Percentiles rank a stretch among this genome's conserved stretches.
Conservation (phyloP, 345 rosid species). For the Brassica carinata region DNA sequence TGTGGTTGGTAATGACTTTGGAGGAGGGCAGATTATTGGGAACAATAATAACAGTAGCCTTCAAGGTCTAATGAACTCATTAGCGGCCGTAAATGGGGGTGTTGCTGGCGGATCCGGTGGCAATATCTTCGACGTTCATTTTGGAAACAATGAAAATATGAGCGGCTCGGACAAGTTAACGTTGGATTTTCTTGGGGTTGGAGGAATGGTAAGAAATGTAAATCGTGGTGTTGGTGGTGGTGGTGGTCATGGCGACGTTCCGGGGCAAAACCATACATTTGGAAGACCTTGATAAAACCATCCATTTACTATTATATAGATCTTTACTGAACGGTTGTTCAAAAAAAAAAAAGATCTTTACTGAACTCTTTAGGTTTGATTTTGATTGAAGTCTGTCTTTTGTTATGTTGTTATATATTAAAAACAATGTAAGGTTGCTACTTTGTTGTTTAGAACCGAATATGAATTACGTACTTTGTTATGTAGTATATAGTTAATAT, state of each 20-base stretch:
- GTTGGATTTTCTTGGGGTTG: conserved; percentile 83
- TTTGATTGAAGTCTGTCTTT: neutral
- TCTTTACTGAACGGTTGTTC: conserved; percentile 1
- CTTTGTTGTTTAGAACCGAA: neutral
- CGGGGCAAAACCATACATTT: conserved; percentile 35
- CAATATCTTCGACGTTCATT: conserved; percentile 35
- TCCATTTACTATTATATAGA: neutral
- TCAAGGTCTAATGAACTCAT: conserved; percentile 69
- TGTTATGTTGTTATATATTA: conserved; percentile 11
- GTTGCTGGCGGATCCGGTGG: conserved; percentile 29
- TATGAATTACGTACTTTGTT: neutral
- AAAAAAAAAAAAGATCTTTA: neutral
- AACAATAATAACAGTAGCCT: conserved; percentile 52
- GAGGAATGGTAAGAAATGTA: conserved; percentile 58
- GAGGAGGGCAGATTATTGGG: conserved; percentile 39
- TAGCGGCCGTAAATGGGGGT: conserved; percentile 35
- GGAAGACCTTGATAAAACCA: conserved; percentile 33
- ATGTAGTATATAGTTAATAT: too few relatives aligned
- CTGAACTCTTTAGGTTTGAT: conserved; percentile 19
- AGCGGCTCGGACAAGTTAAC: conserved; percentile 69
- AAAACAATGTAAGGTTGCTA: conserved; percentile 15
- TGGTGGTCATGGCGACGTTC: conserved; percentile 27
- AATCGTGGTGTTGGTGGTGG: conserved; percentile 23
- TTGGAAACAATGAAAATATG: conserved; percentile 39
- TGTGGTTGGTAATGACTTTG: conserved; percentile 31